Percentiles rank a stretch among this genome's conserved stretches.
Conservation (phyloP, 1,284 basidiomycete species). For the Lentinus polychrous region DNA sequence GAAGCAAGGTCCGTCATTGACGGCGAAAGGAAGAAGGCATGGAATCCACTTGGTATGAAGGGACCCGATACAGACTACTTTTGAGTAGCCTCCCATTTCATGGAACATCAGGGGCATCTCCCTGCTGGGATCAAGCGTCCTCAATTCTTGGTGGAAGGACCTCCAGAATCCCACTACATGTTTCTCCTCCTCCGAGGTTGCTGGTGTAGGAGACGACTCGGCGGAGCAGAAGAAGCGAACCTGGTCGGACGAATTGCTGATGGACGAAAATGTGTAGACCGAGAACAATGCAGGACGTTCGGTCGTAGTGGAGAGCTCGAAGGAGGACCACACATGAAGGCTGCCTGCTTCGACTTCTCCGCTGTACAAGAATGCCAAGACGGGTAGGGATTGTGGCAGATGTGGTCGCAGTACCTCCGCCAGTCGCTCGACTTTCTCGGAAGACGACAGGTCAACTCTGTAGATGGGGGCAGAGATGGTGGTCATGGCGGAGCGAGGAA, state of each 20-base stretch:
- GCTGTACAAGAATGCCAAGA: background rate
- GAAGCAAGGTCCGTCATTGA: background rate
- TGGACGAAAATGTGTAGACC: background rate
- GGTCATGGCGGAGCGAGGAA: no score
- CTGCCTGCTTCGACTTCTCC: background rate
- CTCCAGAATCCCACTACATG: background rate
- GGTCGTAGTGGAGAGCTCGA: background rate
- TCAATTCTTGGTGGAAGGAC: background rate
- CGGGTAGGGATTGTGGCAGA: constrained; percentile 1
- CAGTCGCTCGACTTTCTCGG: background rate
- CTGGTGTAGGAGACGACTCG: background rate
- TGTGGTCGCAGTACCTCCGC: constrained; percentile 1
- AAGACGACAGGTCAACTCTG: background rate
- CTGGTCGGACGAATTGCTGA: background rate
- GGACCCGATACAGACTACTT: background rate
- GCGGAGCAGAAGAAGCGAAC: constrained; percentile 6
- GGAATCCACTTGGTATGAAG: constrained; percentile 4
- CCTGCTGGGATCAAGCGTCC: background rate
- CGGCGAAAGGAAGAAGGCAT: background rate
- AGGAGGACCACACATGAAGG: constrained; percentile 1
- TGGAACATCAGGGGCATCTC: background rate
- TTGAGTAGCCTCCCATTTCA: background rate
- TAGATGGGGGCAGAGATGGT: no score
- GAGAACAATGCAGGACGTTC: background rate
- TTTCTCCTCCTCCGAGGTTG: constrained; percentile 1